Conservation (phyloP, 2,329 filamentous ascomycete species). For the Penicillium nordicum region DNA sequence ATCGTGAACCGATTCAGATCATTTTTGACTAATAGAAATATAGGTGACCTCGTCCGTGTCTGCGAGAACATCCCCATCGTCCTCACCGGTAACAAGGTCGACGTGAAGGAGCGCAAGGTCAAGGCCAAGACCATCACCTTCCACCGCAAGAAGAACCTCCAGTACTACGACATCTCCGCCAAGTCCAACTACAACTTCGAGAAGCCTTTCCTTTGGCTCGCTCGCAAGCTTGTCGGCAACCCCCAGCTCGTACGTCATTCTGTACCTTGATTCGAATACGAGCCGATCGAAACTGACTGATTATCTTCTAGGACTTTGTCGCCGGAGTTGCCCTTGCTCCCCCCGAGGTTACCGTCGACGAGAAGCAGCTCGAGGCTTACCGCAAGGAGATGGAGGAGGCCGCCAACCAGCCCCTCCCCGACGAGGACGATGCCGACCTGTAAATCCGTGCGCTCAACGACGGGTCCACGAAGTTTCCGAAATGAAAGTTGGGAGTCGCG, state of each 20-base stretch:
- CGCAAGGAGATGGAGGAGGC: conserved; percentile 84
- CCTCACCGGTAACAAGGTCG: conserved; percentile 98
- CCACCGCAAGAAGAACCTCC: conserved; percentile 99
- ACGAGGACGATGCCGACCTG: conserved; percentile 77
- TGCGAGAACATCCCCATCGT: conserved; percentile 99
- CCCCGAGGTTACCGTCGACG: conserved; percentile 85
- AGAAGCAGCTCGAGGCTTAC: conserved; percentile 76
- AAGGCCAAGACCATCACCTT: conserved; percentile 99
- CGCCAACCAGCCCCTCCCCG: conserved; percentile 79
- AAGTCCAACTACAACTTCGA: conserved; percentile 99
- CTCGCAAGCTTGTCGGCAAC: conserved; percentile 97
- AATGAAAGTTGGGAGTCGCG: conserved; percentile 12
- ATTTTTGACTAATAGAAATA: neutral
- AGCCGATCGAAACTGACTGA: conserved; percentile 16
- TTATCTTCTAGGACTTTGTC: conserved; percentile 74
- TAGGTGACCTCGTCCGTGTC: conserved; percentile 96
- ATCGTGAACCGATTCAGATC: conserved; percentile 5
- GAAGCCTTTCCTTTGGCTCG: conserved; percentile 99
- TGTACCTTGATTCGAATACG: conserved; percentile 13
- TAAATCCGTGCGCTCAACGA: conserved; percentile 31
- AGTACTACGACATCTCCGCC: conserved; percentile 99
- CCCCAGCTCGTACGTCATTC: conserved; percentile 64
- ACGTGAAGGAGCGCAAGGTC: conserved; percentile 99
- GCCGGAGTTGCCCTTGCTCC: conserved; percentile 92
- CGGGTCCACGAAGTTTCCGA: conserved; percentile 15